phyloP scores from a whole-genome alignment of 768 basidiomycete species.

The Boletus reticuloceps region DNA sequence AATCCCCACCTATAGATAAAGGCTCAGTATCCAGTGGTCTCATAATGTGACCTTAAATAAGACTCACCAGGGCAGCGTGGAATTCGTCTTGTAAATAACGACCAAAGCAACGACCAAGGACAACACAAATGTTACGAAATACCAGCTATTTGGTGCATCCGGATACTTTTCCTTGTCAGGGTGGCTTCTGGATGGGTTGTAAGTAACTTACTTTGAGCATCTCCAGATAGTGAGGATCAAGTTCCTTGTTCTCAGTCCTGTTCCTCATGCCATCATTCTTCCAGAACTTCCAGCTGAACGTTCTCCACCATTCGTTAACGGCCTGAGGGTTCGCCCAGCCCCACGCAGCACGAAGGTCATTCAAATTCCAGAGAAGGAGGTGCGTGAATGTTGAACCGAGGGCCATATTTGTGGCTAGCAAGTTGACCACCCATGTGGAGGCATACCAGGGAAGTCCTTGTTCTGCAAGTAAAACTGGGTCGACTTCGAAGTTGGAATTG shows the following conservation, averaged over 20 bases:
- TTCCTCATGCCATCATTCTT: conserved; percentile 17
- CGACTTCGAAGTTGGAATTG: conserved; percentile 49
- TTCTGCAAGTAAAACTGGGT: conserved; percentile 44
- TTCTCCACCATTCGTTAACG: conserved; percentile 25
- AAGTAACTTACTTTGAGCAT: conserved; percentile 39
- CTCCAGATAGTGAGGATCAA: conserved; percentile 53
- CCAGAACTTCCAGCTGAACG: conserved; percentile 39
- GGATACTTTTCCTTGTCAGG: conserved; percentile 27
- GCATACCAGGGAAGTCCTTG: conserved; percentile 36
- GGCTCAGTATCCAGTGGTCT: background rate
- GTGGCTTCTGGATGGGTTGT: conserved; percentile 13
- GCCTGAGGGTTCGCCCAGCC: conserved; percentile 37
- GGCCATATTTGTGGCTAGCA: conserved; percentile 22
- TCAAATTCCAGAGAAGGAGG: conserved; percentile 50
- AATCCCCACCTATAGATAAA: conserved; percentile 40
- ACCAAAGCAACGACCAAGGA: conserved; percentile 51
- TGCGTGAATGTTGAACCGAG: conserved; percentile 51
- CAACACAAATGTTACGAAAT: conserved; percentile 21
- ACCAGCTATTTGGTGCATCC: conserved; percentile 37
- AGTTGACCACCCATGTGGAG: conserved; percentile 20
- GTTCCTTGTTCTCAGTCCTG: conserved; percentile 36
- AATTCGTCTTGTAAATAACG: conserved; percentile 51
- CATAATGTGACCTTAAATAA: background rate
- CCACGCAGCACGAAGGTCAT: conserved; percentile 49
- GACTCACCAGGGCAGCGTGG: conserved; percentile 50